Conservation (phyloP, 106 monocot genomes). For the Alisma plantagoaquatica region DNA sequence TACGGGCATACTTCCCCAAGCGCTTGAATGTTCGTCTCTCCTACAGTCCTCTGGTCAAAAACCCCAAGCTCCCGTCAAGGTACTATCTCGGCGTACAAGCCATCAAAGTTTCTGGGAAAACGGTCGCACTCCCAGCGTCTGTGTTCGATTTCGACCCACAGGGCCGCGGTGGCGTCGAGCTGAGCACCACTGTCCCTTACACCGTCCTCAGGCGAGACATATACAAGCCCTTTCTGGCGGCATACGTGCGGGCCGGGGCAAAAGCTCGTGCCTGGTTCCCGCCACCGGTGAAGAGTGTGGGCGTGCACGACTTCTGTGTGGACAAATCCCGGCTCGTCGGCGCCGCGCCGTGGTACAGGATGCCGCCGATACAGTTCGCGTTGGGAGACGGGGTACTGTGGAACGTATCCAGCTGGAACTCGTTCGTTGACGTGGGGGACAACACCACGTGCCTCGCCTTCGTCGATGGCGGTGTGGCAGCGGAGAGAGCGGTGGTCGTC, state of each 20-base stretch:
- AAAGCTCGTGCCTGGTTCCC: conserved; percentile 5
- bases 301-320: conserved; percentile 18
- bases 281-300: too few species aligned
- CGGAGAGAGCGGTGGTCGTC: conserved; percentile 17
- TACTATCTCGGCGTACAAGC: conserved; percentile 16
- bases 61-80: conserved; percentile 3
- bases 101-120: conserved; percentile 8
- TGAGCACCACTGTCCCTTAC: conserved; percentile 21
- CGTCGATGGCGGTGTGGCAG: conserved; percentile 25
- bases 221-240: conserved; percentile 16
- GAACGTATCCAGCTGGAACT: conserved; percentile 25
- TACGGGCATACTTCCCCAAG: conserved; percentile 16
- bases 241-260: conserved; percentile 16
- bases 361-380: conserved; percentile 23
- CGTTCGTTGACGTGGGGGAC: conserved; percentile 13
- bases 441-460: conserved; percentile 32
- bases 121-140: conserved; percentile 2
- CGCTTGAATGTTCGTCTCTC: conserved; percentile 4
- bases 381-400: conserved; percentile 21
- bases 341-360: conserved; percentile 16
- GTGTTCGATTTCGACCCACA: conserved; percentile 15
- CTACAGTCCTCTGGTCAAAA: conserved; percentile 15
- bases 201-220: conserved; percentile 19
- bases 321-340: conserved; percentile 5
- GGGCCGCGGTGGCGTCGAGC: conserved; percentile 18